phyloP scores from a whole-genome alignment of 208 protist species.

The Trypanosoma cruzi region DNA sequence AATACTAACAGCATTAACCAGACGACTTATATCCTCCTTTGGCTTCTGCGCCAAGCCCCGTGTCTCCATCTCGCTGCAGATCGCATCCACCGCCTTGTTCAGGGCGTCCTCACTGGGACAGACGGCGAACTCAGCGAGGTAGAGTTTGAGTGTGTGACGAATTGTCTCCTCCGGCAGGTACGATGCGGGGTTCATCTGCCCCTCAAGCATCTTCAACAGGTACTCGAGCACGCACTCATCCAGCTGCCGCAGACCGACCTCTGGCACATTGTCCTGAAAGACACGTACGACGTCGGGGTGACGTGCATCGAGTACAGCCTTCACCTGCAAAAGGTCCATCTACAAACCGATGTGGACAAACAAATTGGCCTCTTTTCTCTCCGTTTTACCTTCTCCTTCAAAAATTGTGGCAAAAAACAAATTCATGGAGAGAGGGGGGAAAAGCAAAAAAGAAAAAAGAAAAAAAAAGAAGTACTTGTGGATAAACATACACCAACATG shows the following conservation, averaged over 20 bases:
- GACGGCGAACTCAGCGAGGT: constrained; percentile 80
- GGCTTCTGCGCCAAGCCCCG: constrained; percentile 69
- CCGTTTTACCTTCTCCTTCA: not conserved
- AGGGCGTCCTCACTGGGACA: constrained; percentile 49
- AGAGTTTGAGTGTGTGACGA: constrained; percentile 67
- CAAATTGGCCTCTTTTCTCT: not conserved
- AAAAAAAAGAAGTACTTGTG: constrained; percentile 6
- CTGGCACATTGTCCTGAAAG: constrained; percentile 72
- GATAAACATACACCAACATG: too few relatives aligned
- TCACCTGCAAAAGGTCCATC: constrained; percentile 71
- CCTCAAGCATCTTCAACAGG: constrained; percentile 87
- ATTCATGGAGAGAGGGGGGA: not conserved
- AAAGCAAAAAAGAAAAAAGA: not conserved
- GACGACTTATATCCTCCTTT: constrained; percentile 64
- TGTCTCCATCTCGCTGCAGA: constrained; percentile 59
- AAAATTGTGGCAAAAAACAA: constrained; percentile 8
- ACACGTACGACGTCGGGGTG: constrained; percentile 52
- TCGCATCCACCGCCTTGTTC: constrained; percentile 35
- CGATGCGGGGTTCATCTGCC: constrained; percentile 74
- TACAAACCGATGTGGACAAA: not conserved
- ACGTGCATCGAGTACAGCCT: constrained; percentile 56
- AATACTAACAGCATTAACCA: constrained; percentile 84
- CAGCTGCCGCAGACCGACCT: constrained; percentile 67
- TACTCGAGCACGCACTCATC: constrained; percentile 86
- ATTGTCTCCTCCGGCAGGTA: constrained; percentile 83